These are phyloP conservation scores for Pythium monospermum DNA, from an alignment of 352 stramenopile species.

Conservation along the genomic window DNA sequence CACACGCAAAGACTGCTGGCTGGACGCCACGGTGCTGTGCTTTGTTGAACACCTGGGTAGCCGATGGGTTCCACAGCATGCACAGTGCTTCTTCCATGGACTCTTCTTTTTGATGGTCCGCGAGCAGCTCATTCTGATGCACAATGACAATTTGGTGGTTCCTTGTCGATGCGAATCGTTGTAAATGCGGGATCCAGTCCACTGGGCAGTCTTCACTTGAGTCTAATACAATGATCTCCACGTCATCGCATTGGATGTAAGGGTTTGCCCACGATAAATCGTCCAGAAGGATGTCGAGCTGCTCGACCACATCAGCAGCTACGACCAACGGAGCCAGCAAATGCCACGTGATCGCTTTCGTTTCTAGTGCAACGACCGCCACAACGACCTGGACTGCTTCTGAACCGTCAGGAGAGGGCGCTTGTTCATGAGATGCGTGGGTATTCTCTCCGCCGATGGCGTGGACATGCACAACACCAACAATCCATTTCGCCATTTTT, in stretches of 20 bases:
- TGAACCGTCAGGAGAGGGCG: too few species aligned
- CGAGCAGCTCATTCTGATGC: background rate
- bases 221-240: background rate
- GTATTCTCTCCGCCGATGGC: too few species aligned
- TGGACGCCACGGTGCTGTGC: background rate
- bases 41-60: background rate
- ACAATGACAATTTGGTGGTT: background rate
- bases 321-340: background rate
- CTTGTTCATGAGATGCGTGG: too few species aligned
- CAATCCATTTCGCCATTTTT: too few species aligned
- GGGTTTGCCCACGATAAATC: slow-evolving; percentile 4
- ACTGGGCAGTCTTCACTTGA: too few species aligned
- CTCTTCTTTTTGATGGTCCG: background rate
- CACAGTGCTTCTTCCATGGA: slow-evolving; percentile 1
- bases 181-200: background rate
- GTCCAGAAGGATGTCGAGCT: slow-evolving; percentile 8
- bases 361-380: background rate
- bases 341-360: slow-evolving; percentile 5
- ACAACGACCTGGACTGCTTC: too few species aligned
- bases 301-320: background rate
- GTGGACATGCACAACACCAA: too few species aligned
- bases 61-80: background rate
- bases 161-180: background rate
- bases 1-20: background rate
- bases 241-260: background rate